Base-by-base conservation (phyloP, 2,329 filamentous ascomycete species). In the Aspergillus sp. region DNA sequence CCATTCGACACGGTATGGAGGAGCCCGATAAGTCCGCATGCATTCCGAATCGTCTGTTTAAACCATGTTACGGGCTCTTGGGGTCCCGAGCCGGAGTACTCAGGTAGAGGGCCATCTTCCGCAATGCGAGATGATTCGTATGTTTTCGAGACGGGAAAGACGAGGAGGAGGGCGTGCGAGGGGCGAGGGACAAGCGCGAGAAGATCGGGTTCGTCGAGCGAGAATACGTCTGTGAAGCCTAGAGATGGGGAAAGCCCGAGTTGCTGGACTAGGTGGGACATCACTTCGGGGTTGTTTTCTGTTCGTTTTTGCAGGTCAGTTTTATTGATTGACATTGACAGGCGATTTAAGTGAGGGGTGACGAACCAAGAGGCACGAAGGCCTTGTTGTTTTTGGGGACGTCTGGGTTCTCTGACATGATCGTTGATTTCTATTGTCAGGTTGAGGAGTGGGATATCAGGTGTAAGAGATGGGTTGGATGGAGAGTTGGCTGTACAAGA, bases 1-100 rank as follows among this genome's bases (percentile, higher is more conserved):
- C 92, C 92, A 73, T 98, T 99, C 45, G 83, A 82, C 0, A 91
- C 85, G 17, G 88, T 89, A 71, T 98, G 95, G 45, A 98, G 73
- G 26, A 98, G 76, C 0, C 90, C 95, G 79, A 97, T 96, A 44
- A 96, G 78, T 0, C 93, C 93, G 73, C 93, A 98, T 0, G 93
- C 91, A 72, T 98, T 96, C 59, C 89, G 85, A 67, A 98, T 97
- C 0, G 93, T 98, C 78, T 98, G 93, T 66, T 86, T 89, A 82
- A 93, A 98, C 95, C 93, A 99, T 7, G 96, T 69, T 0, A 97
- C 90, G 5, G 90, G 88, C 70, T 97, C 91, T 0, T 68, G 70
- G 0, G 82, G 76, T 1, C 92, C 92, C 17, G 80, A 81, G 43
- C 88, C 89, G 0, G 73, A 71, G 78, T 96, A 96, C 39, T 86